Conservation (phyloP, 2,329 filamentous ascomycete genomes). For the Calonectria honghensis region DNA sequence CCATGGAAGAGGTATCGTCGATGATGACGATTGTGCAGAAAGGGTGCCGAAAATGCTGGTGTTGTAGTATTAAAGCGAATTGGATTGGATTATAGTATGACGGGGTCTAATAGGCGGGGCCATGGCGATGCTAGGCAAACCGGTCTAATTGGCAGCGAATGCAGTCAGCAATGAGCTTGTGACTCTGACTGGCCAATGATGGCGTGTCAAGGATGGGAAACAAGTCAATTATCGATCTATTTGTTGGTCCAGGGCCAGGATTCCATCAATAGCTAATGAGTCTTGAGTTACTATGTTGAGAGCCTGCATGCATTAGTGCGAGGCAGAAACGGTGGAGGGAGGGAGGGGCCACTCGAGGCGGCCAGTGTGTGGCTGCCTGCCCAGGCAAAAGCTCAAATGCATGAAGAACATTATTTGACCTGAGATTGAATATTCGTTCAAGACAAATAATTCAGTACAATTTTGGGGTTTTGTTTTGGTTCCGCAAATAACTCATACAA, state of each 20-base stretch:
- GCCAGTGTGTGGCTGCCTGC: conserved; percentile 3
- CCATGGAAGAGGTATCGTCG: conserved; percentile 17
- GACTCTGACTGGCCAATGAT: conserved; percentile 10
- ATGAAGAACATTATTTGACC: neutral
- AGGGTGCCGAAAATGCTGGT: neutral
- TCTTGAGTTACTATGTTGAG: neutral
- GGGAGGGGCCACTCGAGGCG: conserved; percentile 4
- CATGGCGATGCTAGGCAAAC: neutral
- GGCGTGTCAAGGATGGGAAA: neutral
- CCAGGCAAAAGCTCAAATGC: neutral
- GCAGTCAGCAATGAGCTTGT: conserved; percentile 29
- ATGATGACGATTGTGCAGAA: neutral
- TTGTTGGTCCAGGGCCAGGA: neutral
- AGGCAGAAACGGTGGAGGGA: neutral
- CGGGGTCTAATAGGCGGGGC: neutral
- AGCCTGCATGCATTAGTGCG: conserved; percentile 10
- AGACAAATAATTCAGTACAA: neutral
- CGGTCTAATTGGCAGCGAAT: conserved; percentile 14
- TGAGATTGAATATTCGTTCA: neutral
- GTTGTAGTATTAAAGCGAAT: neutral
- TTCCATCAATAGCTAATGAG: neutral
- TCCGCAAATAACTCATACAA: neutral
- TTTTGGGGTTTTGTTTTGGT: neutral
- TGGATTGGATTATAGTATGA: conserved; percentile 1
- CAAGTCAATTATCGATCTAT: neutral